phyloP scores from a whole-genome alignment of 805 yeast species.

The Yarrowia yakushimensis region DNA sequence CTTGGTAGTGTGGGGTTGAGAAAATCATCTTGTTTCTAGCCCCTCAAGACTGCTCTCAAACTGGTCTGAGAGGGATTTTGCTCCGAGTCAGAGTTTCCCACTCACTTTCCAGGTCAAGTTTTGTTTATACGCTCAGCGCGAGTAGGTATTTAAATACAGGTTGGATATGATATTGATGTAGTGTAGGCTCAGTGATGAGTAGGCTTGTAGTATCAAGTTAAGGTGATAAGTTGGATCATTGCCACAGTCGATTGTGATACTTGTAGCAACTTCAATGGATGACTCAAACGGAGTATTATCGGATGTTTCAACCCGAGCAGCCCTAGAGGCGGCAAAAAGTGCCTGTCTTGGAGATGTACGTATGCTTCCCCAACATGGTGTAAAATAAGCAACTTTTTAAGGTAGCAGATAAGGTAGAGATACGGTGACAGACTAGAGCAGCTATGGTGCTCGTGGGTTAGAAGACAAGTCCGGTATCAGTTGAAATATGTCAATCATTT shows the following conservation, averaged over 20 bases:
- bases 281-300: neutral
- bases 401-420: neutral
- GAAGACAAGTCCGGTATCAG: neutral
- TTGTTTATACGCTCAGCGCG: neutral
- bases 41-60: neutral
- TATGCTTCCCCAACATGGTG: constrained; percentile 1
- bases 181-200: too few species aligned
- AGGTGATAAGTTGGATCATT: too few species aligned
- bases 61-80: neutral
- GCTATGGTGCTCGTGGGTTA: too few species aligned
- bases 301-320: neutral
- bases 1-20: neutral
- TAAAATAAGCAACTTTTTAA: neutral
- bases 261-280: too few species aligned
- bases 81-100: neutral
- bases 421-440: constrained; percentile 1
- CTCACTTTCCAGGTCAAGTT: neutral
- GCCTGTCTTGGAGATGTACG: neutral
- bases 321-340: neutral
- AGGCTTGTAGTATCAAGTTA: neutral
- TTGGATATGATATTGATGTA: neutral
- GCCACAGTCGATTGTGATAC: too few species aligned
- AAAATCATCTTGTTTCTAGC: neutral
- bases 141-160: constrained; percentile 10
- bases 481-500: too few species aligned